Base-by-base conservation (phyloP, 2,329 filamentous ascomycete species). In the Elsinoe necatrix region DNA sequence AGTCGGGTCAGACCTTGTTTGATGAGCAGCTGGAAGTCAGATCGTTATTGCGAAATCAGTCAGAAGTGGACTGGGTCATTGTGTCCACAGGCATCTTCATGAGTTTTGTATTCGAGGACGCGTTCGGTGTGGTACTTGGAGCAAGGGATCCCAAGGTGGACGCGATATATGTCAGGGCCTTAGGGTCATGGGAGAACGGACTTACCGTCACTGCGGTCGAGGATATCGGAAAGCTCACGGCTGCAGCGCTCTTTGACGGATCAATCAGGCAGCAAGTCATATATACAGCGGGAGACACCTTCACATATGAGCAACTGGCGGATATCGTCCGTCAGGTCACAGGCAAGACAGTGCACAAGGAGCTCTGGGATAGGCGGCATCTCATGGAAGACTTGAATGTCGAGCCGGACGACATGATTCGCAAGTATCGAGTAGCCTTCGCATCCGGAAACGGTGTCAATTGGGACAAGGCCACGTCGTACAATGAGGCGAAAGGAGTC, bases 1-100 rank as follows among this genome's bases (percentile, higher is more conserved):
- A 79, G 0, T 80, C 78, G 23, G 72, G 79, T 42, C 83, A 86
- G 67, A 78, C 82, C 31, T 64, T 88, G 12, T 88, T 87, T 62
- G 83, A 83, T 58, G 84, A 86, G 73, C 83, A 87, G 70, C 71
- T 84, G 0, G 74, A 76, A 55, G 83, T 86, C 23, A 68, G 83
- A 11, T 68, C 70, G 18, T 55, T 80, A 18, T 69, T 87, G 5
- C 68, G 80, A 1, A 67, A 61, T 0, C 78, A 84, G 64, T 55
- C 34, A 8, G 20, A 21, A n/a, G 62, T 57, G 4, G 34, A 60
- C 0, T 89, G 85, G 85, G 73, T 78, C 3, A 78, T 88, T 57
- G 73, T 88, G 1, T 83, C 80, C n/a, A 85, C 82, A 11, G 85
- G 85, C 0, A 73, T 89, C 60, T 89, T 88, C 63, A 85, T 80